These are phyloP conservation scores for Trichosporon faecale DNA, from an alignment of 1,284 basidiomycete species.

Conservation along the genomic window DNA sequence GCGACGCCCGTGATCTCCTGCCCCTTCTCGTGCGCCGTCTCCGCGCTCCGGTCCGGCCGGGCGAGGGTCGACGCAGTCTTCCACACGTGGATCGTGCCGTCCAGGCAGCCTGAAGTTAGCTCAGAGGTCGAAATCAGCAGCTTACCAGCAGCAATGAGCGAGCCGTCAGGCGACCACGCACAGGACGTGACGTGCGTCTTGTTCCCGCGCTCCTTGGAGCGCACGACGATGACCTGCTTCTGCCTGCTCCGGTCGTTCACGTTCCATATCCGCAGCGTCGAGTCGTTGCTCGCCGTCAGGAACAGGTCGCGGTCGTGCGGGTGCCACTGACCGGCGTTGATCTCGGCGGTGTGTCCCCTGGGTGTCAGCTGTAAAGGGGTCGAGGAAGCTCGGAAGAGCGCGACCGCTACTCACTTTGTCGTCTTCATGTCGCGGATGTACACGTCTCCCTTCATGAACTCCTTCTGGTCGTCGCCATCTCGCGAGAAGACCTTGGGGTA, in stretches of 20 bases:
- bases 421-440: constrained; percentile 99
- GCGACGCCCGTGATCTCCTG: constrained; percentile 78
- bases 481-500: constrained; percentile 85
- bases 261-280: constrained; percentile 95
- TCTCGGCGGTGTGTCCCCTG: constrained; percentile 90
- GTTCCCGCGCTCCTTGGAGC: constrained; percentile 92
- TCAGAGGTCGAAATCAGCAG: constrained; percentile 9
- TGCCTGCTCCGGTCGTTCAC: constrained; percentile 82
- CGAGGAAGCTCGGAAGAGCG: no score
- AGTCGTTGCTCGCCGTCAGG: constrained; percentile 90
- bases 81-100: constrained; percentile 93
- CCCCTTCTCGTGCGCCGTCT: constrained; percentile 77
- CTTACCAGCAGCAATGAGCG: constrained; percentile 78
- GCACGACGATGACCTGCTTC: constrained; percentile 89
- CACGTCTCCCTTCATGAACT: constrained; percentile 90
- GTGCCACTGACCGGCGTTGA: constrained; percentile 88
- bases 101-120: constrained; percentile 65
- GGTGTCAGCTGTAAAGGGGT: background rate
- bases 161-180: constrained; percentile 80
- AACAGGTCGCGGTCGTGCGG: constrained; percentile 77
- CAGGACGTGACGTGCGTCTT: constrained; percentile 87
- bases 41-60: constrained; percentile 77
- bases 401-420: constrained; percentile 64
- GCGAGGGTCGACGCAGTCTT: constrained; percentile 86
- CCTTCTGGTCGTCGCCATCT: constrained; percentile 85